Base-by-base conservation (phyloP, 495 filamentous ascomycete genomes). In the Hypoxylon rickii region DNA sequence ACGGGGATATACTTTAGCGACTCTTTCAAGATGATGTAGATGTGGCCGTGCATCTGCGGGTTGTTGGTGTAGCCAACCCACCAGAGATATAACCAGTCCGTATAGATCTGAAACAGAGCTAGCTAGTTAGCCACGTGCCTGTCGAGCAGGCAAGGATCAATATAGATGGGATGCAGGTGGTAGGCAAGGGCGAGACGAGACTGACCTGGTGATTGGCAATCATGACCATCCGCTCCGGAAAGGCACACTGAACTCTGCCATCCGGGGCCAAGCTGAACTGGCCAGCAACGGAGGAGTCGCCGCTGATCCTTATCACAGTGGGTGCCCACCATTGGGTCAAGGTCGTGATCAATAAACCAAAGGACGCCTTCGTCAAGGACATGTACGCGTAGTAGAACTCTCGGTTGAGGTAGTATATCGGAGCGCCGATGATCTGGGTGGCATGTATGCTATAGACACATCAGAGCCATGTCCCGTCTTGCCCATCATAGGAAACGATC, bases 71-170 rank as follows among this genome's bases (percentile, higher is more conserved):
- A 94, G 17, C 86, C 86, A 13, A 88, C 82, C 89, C 89, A 94
- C 89, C 89, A 94, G 10, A 94, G 76, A 65, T 94, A 94, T 8
- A 93, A 69, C 89, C 89, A 94, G 71, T 94, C 89, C 4, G 89
- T 90, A 62, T 94, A 94, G 42, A 94, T 81, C 79, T 79, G 42
- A n/a, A 19, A 22, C 56, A 60, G 52, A 16, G 36, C n/a, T n/a
- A n/a, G n/a, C n/a, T n/a, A n/a, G n/a, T n/a, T n/a, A 31, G 18
- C 37, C 22, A 19, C 4, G 3, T 37, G 38, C 51, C n/a, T 66
- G 64, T 45, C 45, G 36, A 26, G 39, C 31, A 38, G 24, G 29
- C 20, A 19, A 18, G 33, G 39, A 36, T 33, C 33, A 16, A 13
- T 31, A 49, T 16, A n/a, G n/a, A n/a, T n/a, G n/a, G n/a, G n/a